These are phyloP conservation scores for Mycena vitilis DNA, from an alignment of 768 basidiomycete genomes.

Conservation along the genomic window DNA sequence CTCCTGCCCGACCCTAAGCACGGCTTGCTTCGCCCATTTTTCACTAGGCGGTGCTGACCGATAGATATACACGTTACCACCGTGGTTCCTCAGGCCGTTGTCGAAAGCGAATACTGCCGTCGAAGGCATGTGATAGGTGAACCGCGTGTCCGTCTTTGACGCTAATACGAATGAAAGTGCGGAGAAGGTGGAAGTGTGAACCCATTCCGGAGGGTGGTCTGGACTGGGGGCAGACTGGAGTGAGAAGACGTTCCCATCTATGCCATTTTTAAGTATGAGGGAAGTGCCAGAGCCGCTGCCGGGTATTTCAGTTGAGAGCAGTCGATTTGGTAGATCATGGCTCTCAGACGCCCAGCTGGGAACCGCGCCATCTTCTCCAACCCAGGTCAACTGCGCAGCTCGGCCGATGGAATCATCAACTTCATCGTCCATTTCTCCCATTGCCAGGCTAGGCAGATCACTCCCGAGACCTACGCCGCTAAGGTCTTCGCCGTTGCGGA, in stretches of 20 bases:
- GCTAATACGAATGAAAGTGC: constrained; percentile 95
- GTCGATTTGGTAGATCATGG: constrained; percentile 49
- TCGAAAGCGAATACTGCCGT: constrained; percentile 85
- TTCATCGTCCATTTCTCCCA: constrained; percentile 93
- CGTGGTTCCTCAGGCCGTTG: constrained; percentile 71
- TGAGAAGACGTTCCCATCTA: constrained; percentile 78
- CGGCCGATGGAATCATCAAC: constrained; percentile 82
- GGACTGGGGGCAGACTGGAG: constrained; percentile 50
- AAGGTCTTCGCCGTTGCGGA: constrained; percentile 67
- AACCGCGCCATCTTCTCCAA: constrained; percentile 60
- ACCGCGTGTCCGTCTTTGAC: constrained; percentile 90
- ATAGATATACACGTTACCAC: constrained; percentile 91
- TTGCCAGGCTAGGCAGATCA: constrained; percentile 82
- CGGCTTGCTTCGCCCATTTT: constrained; percentile 81
- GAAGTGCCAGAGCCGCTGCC: constrained; percentile 55
- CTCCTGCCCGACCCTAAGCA: constrained; percentile 76
- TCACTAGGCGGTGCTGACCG: constrained; percentile 63
- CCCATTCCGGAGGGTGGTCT: constrained; percentile 61
- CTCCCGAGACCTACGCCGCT: constrained; percentile 73
- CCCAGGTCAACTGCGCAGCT: constrained; percentile 73
- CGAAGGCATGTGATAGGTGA: constrained; percentile 77
- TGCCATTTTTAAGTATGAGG: constrained; percentile 74
- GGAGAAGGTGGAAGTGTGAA: constrained; percentile 84
- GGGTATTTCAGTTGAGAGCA: constrained; percentile 82
- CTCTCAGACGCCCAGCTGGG: constrained; percentile 51